Evolutionary conservation across 1,284 basidiomycete genomes (phyloP), one percentile per base, ranked within the genome.

Genomic region (Boletellus sp.): DNA sequence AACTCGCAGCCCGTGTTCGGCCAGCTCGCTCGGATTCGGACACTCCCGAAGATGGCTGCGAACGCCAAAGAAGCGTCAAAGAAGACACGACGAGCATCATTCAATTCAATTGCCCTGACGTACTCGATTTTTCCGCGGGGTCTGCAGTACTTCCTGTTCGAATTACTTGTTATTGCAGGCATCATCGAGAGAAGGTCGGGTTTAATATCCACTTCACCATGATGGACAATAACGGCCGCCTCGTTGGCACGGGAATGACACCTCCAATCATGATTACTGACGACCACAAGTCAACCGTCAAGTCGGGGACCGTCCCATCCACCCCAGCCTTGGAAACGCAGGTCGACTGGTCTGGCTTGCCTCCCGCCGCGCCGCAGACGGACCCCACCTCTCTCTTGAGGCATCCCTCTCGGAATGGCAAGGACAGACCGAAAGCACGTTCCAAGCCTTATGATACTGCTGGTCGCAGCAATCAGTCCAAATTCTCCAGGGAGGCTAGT

Each of bases 241-340:
- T 94, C 45, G 82, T 99, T 49, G 96, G 93, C 11, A 82, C 82
- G 11, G 92, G 93, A 3, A 82, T 80, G 43, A 93, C 93, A 3
- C 86, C 87, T 28, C 93, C 96, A 3, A 96, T 99, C 64, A 96
- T 99, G 87, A 99, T 99, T 62, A 99, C 96, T 4, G 97, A 99
- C 71, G 97, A 99, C 69, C 95, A 97, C 74, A 97, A 97, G 74
- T 93, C 92, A 35, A 84, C 80, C 7, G 61, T 72, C 58, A 76
- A 69, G 53, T 64, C 67, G 45, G 56, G 59, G 37, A 51, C 55
- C 35, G 50, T 60, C 47, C 50, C 54, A 24, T 56, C 58, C 30
- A 54, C 63, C 43, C 52, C 61, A 13, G 19, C 54, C 39, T 51
- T 56, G 47, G 63, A 67, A 42, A 58, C 71, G 22, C 76, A 80